Evolutionary conservation across 2,329 filamentous ascomycete genomes (phyloP), one percentile per base, ranked within the genome.

Genomic region (Fusarium tuaranense): DNA sequence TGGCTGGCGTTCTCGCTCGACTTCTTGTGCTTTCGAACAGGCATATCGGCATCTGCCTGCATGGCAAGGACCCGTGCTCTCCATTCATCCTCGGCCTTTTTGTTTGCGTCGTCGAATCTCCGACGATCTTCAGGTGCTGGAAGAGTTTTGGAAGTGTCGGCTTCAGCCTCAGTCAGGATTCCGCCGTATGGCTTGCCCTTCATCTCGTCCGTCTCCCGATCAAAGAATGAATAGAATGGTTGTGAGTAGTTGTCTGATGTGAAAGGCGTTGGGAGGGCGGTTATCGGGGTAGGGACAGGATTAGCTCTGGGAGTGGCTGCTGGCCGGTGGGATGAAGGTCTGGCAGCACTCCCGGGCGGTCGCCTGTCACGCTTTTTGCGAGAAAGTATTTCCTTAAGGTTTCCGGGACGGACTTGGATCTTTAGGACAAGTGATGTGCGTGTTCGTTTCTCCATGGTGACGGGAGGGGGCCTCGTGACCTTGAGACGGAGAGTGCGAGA

Each of bases 181-280:
- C 97, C 97, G 32, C 97, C 97, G 75, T 98, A 99, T 0, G 97
- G 97, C 81, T 98, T 98, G 60, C 93, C 93, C 81, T 97, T 98
- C 44, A 92, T 86, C 78, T 98, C 95, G 69, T 98, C 95, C 20
- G 91, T 91, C 77, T 98, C 96, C 75, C 94, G 94, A 76, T 98
- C 96, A 71, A 93, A 93, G 74, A 98, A 95, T 0, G 94, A 94
- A 78, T 96, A 96, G 80, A 97, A 96, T 1, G 94, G 93, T 70
- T 95, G 93, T 2, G 91, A 91, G 79, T 94, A 95, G 48, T 83
- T 84, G 77, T 90, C 81, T 79, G 88, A 79, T 80, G 89, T 82
- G 84, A 91, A 84, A 83, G 92, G 80, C 83, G 92, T 80, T 81
- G 87, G 90, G 80, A 87, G 87, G 44, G 76, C 70, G 22, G 76